Evolutionary conservation across 352 stramenopile species (phyloP), one percentile per base, ranked within the genome.

Genomic region (Phytophthora foliorum): DNA sequence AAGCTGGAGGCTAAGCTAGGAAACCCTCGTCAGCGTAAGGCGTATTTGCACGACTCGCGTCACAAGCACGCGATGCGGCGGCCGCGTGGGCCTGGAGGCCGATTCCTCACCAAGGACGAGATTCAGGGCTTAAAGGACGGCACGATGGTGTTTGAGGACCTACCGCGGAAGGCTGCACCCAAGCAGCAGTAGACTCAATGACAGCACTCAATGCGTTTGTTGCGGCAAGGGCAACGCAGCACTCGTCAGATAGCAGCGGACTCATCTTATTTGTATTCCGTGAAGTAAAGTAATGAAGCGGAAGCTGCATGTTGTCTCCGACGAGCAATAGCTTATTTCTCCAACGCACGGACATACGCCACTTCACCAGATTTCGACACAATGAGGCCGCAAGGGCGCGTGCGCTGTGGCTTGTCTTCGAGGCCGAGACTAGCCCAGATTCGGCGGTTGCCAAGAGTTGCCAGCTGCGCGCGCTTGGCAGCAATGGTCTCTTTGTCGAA

Each of bases 1-100:
- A 97, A 97, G 67, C 81, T 95, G 17, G 90, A 96, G 61, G 84
- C 87, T 27, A 95, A 96, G 68, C 74, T 96, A 16, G 86, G 86
- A 42, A 93, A 87, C 57, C 67, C 71, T 44, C 84, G 82, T 52
- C 90, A 95, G 74, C 88, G 86, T 54, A 94, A 95, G 71, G 88
- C 88, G 13, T 97, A 96, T 57, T 74, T 97, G 55, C 90, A 97
- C 55, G 79, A 90, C 42, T 97, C 90, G 16, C 88, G 90, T 16
- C 90, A 97, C 64, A 89, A 93, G 62, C 90, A 97, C 63, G 90
- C 90, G 4, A 95, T 95, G 82, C 89, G 89, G 25, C 89, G 90
- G 41, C 87, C 84, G 48, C 89, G 90, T 61, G 90, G 90, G 0
- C 88, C 89, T 13, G 88, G 90, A 11, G 90, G 90, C 17, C 86